These are phyloP conservation scores for Aegilops sharonensis DNA, from an alignment of 176 grass and related monocot species.

Conservation along the genomic window DNA sequence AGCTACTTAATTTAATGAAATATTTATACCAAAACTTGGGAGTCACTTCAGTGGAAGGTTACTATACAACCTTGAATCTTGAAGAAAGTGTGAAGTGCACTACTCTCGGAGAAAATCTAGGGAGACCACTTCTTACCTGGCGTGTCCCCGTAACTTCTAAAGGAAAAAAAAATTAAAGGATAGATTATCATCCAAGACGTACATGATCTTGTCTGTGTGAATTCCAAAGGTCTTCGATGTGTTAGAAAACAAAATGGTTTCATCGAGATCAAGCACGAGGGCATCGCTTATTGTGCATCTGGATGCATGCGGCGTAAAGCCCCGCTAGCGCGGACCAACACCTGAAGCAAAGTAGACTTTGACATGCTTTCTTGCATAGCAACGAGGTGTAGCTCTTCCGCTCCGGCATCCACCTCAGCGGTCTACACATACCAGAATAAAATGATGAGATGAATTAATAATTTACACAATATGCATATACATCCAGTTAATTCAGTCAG, in stretches of 20 bases:
- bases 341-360: constrained; percentile 63
- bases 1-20: no score
- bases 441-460: no score
- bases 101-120: no score
- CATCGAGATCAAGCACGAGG: constrained; percentile 63
- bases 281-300: constrained; percentile 53
- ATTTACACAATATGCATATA: no score
- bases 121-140: no score
- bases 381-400: constrained; percentile 60
- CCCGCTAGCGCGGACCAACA: constrained; percentile 48
- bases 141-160: no score
- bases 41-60: no score
- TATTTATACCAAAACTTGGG: no score
- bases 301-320: constrained; percentile 42
- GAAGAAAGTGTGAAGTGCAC: no score
- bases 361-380: constrained; percentile 47
- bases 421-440: background rate
- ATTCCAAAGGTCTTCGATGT: constrained; percentile 16
- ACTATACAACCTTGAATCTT: no score
- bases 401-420: constrained; percentile 39
- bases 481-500: no score
- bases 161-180: no score
- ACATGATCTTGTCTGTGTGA: constrained; percentile 35
- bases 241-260: constrained; percentile 43
- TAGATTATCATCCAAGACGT: constrained; percentile 4